phyloP scores from a whole-genome alignment of 148 eudicot genomes.

The Nepenthes mirabilis region DNA sequence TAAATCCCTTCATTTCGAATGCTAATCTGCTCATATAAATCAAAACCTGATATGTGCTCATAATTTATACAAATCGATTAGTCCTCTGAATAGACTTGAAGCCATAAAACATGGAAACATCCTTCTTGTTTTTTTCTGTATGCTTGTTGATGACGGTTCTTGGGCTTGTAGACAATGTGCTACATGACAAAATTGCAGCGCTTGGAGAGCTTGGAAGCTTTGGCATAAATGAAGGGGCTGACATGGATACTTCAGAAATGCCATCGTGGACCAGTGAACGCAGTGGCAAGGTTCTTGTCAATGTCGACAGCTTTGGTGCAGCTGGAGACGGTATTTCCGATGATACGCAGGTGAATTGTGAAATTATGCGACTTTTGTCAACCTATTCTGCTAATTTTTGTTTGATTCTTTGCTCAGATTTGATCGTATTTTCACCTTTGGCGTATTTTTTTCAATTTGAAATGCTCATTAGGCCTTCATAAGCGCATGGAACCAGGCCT shows the following conservation, averaged over 20 bases:
- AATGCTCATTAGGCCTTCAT: slow-evolving; percentile 47
- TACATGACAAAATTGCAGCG: slow-evolving; percentile 20
- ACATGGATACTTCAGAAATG: slow-evolving; percentile 20
- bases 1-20: slow-evolving; percentile 31
- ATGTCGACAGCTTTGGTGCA: slow-evolving; percentile 84
- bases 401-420: background rate
- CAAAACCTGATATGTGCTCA: slow-evolving; percentile 25
- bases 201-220: slow-evolving; percentile 36
- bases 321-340: slow-evolving; percentile 81
- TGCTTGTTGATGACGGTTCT: slow-evolving; percentile 33
- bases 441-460: background rate
- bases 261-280: slow-evolving; percentile 30
- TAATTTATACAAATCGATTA: slow-evolving; percentile 30
- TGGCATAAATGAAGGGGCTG: slow-evolving; percentile 38
- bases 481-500: slow-evolving; percentile 81
- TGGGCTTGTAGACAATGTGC: slow-evolving; percentile 23
- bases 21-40: slow-evolving; percentile 52
- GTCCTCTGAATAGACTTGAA: slow-evolving; percentile 13
- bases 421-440: background rate
- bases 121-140: slow-evolving; percentile 22
- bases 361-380: background rate
- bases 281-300: slow-evolving; percentile 48
- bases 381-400: background rate
- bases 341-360: slow-evolving; percentile 61
- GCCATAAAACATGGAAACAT: slow-evolving; percentile 32